These are phyloP conservation scores for Voacanga thouarsii DNA, from an alignment of 257 asterid species.

Conservation along the genomic window DNA sequence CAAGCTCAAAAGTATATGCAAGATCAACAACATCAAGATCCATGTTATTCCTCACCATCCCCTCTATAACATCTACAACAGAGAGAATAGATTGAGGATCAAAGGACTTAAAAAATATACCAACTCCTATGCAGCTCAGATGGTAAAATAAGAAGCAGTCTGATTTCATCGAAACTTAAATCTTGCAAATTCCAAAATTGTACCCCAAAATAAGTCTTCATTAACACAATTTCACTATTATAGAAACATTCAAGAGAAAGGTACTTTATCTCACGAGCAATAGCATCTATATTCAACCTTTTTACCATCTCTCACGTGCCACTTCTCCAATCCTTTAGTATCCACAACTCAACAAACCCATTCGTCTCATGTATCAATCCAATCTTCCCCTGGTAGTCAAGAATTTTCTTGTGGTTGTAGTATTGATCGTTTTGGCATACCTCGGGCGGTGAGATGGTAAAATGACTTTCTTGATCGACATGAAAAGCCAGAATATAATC, in stretches of 20 bases:
- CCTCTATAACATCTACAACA: no score
- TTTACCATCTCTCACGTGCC: neutral
- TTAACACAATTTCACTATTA: neutral
- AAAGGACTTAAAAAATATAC: no score
- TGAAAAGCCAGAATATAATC: neutral
- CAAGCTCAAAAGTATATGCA: no score
- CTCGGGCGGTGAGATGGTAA: neutral
- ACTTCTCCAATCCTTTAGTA: neutral
- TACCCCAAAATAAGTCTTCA: neutral
- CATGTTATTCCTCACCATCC: no score
- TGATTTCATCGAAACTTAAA: neutral
- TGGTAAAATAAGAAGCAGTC: no score
- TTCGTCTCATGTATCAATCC: neutral
- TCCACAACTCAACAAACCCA: neutral
- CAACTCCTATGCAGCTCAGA: no score
- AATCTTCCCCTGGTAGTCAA: conserved; percentile 2
- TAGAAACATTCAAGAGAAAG: neutral
- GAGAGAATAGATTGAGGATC: no score
- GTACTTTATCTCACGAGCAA: no score
- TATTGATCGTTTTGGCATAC: neutral
- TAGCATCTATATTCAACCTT: neutral
- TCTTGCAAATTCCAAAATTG: neutral
- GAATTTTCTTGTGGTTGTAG: neutral
- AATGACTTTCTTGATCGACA: neutral
- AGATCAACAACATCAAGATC: no score